These are phyloP conservation scores for Suhomyces bolitotheri DNA, from an alignment of 1,139 yeast genomes.

Conservation along the genomic window DNA sequence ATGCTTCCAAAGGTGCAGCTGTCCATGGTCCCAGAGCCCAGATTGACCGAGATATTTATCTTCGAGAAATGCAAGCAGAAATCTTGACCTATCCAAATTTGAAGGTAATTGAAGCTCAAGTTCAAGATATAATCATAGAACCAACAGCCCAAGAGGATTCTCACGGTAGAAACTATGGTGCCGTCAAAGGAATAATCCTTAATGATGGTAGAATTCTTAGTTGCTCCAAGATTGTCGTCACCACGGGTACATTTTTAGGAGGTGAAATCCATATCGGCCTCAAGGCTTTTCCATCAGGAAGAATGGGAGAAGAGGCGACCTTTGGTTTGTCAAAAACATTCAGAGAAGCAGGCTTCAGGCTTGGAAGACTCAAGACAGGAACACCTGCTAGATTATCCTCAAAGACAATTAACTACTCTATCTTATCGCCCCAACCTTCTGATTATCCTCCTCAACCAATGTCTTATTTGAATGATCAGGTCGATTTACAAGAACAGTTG, in stretches of 20 bases:
- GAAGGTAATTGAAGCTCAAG: constrained; percentile 68
- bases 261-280: constrained; percentile 95
- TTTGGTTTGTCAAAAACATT: constrained; percentile 85
- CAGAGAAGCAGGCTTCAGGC: constrained; percentile 69
- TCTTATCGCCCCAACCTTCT: constrained; percentile 67
- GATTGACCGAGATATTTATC: constrained; percentile 81
- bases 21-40: constrained; percentile 99
- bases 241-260: constrained; percentile 94
- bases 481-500: constrained; percentile 58
- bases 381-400: constrained; percentile 89
- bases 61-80: constrained; percentile 74
- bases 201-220: constrained; percentile 63
- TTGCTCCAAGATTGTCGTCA: constrained; percentile 73
- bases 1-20: constrained; percentile 90
- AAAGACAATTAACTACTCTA: constrained; percentile 64
- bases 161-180: constrained; percentile 41
- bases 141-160: constrained; percentile 26
- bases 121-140: constrained; percentile 80
- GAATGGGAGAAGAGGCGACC: constrained; percentile 91
- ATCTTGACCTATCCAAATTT: constrained; percentile 62
- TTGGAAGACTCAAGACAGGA: constrained; percentile 94
- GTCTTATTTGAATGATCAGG: constrained; percentile 76
- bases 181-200: constrained; percentile 68
- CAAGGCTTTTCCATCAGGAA: constrained; percentile 78
- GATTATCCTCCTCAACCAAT: constrained; percentile 86